phyloP scores from a whole-genome alignment of 345 rosid species.

The Syzygium jambos region DNA sequence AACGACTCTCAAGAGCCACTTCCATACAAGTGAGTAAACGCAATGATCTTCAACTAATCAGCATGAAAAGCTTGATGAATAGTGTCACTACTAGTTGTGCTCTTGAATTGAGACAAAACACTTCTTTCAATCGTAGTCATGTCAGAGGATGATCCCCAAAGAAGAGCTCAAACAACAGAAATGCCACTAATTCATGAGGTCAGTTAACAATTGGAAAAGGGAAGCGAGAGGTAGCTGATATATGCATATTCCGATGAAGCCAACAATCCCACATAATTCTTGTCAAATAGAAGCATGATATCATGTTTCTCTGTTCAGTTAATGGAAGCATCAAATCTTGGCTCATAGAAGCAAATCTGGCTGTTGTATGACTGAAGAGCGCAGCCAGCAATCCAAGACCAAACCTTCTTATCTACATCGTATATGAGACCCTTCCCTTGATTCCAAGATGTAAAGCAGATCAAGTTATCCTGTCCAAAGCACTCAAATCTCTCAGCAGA shows the following conservation, averaged over 20 bases:
- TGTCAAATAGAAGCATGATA: not conserved
- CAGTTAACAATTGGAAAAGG: not conserved
- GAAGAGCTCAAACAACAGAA: not conserved
- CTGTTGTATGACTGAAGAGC: slow-evolving; percentile 95
- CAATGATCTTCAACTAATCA: not conserved
- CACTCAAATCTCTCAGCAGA: slow-evolving; percentile 98
- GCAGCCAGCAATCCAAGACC: slow-evolving; percentile 97
- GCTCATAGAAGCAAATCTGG: slow-evolving; percentile 96
- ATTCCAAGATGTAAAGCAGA: slow-evolving; percentile 97
- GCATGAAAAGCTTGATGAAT: not conserved
- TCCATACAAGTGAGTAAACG: not conserved
- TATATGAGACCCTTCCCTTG: slow-evolving; percentile 89
- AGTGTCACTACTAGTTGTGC: not conserved
- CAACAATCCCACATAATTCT: not conserved
- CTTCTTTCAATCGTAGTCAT: not conserved
- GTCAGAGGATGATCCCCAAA: not conserved
- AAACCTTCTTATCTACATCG: slow-evolving; percentile 80
- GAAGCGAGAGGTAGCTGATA: not conserved
- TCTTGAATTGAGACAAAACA: not conserved
- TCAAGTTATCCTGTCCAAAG: slow-evolving; percentile 92
- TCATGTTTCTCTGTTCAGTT: not conserved
- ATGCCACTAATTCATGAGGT: not conserved
- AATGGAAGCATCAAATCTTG: slow-evolving; percentile 81
- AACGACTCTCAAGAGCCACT: not conserved
- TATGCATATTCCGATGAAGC: not conserved